Percentiles rank a stretch among this genome's conserved stretches.
Evolutionary conservation across 2,329 filamentous ascomycete species (phyloP).

Genomic region (Penicillium occitanis): DNA sequence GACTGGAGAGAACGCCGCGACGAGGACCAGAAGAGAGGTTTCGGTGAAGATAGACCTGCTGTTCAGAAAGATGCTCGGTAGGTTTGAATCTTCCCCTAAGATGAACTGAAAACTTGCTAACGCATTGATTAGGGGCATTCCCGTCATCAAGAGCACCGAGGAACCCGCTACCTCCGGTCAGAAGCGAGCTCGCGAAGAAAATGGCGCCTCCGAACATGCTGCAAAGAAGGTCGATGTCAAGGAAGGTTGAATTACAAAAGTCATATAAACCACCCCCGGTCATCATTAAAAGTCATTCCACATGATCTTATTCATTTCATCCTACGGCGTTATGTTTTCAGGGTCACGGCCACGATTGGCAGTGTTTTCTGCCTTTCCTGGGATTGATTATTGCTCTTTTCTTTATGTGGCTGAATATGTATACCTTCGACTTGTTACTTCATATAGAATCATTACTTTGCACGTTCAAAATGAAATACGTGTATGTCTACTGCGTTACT

Average conservation of each 20-base stretch:
- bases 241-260: conserved; percentile 31
- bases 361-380: conserved; percentile 13
- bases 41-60: conserved; percentile 35
- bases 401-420: neutral
- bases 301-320: conserved; percentile 16
- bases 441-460: conserved; percentile 2
- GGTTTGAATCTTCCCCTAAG: conserved; percentile 16
- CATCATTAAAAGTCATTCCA: conserved; percentile 13
- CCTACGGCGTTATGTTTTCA: conserved; percentile 20
- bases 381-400: conserved; percentile 24
- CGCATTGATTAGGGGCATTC: conserved; percentile 41
- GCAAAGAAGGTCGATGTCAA: conserved; percentile 52
- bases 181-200: conserved; percentile 50
- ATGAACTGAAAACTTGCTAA: conserved; percentile 9
- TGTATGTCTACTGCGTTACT: neutral
- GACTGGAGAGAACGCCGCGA: conserved; percentile 48
- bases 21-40: conserved; percentile 47
- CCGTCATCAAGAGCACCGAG: conserved; percentile 43
- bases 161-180: conserved; percentile 32
- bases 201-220: conserved; percentile 36
- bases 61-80: conserved; percentile 46
- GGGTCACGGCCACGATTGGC: conserved; percentile 16
- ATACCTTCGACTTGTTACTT: conserved; percentile 8
- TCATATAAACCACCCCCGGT: neutral
- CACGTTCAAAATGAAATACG: neutral